Conservation (phyloP, 2,329 filamentous ascomycete species). For the Spiromastix sp. region DNA sequence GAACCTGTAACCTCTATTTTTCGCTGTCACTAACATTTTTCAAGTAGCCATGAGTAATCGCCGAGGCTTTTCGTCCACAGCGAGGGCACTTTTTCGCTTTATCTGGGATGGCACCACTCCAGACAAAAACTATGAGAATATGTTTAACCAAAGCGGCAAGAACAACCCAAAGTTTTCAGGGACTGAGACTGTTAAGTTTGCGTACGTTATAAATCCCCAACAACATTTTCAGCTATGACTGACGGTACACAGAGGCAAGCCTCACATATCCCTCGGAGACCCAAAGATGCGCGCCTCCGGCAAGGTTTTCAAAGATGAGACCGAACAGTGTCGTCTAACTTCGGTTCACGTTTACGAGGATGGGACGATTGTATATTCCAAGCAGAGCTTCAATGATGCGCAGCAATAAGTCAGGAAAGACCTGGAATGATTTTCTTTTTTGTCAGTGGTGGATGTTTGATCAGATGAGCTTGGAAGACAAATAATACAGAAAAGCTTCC, state of each 20-base stretch:
- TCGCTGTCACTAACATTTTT: no score
- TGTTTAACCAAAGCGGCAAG: background rate
- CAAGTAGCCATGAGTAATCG: no score
- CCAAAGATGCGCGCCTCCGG: conserved; percentile 2
- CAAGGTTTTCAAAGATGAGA: conserved; percentile 3
- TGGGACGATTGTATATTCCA: conserved; percentile 2
- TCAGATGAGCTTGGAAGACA: background rate
- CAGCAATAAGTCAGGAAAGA: background rate
- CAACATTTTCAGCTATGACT: background rate
- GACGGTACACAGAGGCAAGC: background rate
- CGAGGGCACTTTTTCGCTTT: conserved; percentile 1
- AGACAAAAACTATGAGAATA: conserved; percentile 2
- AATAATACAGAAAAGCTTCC: background rate
- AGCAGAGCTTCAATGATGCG: conserved; percentile 1
- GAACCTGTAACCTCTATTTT: no score
- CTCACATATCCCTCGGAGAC: conserved; percentile 2
- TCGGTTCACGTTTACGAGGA: conserved; percentile 3
- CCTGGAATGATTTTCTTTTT: background rate
- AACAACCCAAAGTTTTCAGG: conserved; percentile 2
- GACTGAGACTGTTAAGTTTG: conserved; percentile 1
- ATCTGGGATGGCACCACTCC: background rate
- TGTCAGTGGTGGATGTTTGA: background rate
- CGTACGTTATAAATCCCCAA: background rate
- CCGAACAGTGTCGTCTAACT: conserved; percentile 2
- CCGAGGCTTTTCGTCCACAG: conserved; percentile 1